Conservation (phyloP, 2,329 filamentous ascomycete genomes). For the Coniochaeta sp. region DNA sequence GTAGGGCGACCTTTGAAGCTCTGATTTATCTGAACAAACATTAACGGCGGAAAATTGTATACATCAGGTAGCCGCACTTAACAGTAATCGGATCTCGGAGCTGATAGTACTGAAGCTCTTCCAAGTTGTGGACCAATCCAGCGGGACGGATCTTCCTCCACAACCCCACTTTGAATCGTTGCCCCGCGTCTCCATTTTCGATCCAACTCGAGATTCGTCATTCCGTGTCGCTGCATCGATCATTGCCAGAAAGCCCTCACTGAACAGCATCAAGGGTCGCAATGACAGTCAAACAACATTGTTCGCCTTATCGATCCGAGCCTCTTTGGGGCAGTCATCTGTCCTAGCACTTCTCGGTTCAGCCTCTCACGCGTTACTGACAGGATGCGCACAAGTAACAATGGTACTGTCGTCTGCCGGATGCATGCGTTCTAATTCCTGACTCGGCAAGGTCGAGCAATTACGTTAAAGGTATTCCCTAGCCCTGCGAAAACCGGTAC, state of each 20-base stretch:
- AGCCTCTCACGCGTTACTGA: not conserved
- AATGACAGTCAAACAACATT: not conserved
- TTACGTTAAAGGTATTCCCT: slow-evolving; percentile 40
- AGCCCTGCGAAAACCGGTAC: slow-evolving; percentile 12
- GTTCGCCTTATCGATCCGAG: not conserved
- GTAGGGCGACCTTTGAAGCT: no score
- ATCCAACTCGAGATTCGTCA: not conserved
- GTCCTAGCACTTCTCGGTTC: not conserved
- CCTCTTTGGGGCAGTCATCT: not conserved
- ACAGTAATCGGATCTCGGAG: not conserved
- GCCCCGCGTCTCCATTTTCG: not conserved
- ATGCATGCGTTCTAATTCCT: slow-evolving; percentile 6
- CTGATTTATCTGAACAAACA: not conserved
- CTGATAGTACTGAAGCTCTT: not conserved
- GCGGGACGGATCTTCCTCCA: not conserved
- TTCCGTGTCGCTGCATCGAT: not conserved
- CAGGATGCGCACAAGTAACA: not conserved
- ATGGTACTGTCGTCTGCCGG: no score
- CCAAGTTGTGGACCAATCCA: not conserved
- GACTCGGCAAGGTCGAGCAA: slow-evolving; percentile 27
- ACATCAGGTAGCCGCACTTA: not conserved
- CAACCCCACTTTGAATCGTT: not conserved
- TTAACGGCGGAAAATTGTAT: not conserved
- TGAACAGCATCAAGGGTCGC: not conserved
- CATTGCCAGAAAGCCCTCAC: not conserved